Conservation (phyloP, 805 yeast species). For the Ogataea trehaloabstinens region DNA sequence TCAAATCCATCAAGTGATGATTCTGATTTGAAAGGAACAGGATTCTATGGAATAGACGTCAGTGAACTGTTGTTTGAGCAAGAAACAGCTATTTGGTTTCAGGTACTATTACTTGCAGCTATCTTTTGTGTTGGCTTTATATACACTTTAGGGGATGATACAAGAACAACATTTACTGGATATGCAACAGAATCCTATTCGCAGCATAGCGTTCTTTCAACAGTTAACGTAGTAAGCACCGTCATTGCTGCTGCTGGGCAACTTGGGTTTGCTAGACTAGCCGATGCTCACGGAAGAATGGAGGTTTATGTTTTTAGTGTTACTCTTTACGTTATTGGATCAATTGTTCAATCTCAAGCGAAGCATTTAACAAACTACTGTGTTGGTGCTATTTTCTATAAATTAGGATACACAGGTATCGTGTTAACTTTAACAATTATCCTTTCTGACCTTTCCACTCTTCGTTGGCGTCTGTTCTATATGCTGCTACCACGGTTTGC, state of each 20-base stretch:
- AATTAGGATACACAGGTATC: background rate
- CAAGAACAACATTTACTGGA: background rate
- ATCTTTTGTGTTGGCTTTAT: background rate
- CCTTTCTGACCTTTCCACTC: background rate
- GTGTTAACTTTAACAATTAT: background rate
- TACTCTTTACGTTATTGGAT: background rate
- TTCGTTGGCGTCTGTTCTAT: background rate
- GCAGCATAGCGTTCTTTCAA: background rate
- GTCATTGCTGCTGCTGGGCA: background rate
- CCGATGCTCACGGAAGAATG: background rate
- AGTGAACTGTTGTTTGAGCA: background rate
- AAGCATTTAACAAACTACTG: background rate
- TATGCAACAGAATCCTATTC: background rate
- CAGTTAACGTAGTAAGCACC: background rate
- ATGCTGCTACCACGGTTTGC: background rate
- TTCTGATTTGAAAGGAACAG: too few species aligned
- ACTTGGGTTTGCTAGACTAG: background rate
- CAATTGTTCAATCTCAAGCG: background rate
- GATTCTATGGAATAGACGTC: background rate
- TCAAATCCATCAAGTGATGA: too few species aligned
- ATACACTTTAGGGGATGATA: background rate
- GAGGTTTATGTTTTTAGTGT: background rate
- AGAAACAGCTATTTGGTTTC: background rate
- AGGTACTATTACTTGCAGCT: background rate
- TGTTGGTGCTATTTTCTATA: background rate